Percentiles rank a stretch among this genome's conserved stretches.
Conservation (phyloP, 2,329 filamentous ascomycete genomes). For the Colletotrichum tamarilloi region DNA sequence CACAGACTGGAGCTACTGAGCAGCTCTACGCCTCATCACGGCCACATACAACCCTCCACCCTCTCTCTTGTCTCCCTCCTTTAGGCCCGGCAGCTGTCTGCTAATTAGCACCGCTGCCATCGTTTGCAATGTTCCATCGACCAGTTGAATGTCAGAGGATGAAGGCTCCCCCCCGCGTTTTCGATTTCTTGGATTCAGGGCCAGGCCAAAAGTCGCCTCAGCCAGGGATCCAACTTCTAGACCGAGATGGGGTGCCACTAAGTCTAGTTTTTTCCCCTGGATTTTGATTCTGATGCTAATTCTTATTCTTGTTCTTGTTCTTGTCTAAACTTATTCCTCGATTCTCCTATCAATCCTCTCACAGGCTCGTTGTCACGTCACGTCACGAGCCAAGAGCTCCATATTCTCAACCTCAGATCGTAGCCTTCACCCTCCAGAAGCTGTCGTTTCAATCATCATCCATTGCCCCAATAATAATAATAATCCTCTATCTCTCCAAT, state of each 20-base stretch:
- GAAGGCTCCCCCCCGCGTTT: slow-evolving; percentile 2
- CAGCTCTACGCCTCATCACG: not conserved
- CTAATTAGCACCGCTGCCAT: not conserved
- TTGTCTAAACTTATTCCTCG: not conserved
- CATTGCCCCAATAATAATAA: not conserved
- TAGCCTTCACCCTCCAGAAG: not conserved
- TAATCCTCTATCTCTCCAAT: not conserved
- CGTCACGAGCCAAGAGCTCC: not conserved
- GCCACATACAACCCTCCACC: not conserved
- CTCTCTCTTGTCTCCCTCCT: not conserved
- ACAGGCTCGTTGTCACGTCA: not conserved
- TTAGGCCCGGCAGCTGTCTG: not conserved
- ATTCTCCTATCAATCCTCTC: not conserved
- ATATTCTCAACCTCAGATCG: not conserved
- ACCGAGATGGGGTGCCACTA: not conserved
- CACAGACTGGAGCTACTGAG: not conserved
- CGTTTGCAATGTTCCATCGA: not conserved
- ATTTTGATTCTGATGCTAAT: not conserved
- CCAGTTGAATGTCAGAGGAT: not conserved
- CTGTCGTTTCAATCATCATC: slow-evolving; percentile 1
- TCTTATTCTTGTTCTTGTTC: not conserved
- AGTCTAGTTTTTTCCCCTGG: not conserved
- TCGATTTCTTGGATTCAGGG: slow-evolving; percentile 15
- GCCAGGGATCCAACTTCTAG: slow-evolving; percentile 3
- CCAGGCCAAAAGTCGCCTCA: slow-evolving; percentile 23